A percentile compares a stretch with the other conserved stretches of the same genome.
Evolutionary conservation across 2,329 filamentous ascomycete species (phyloP).

Genomic region (Nemania diffusa): DNA sequence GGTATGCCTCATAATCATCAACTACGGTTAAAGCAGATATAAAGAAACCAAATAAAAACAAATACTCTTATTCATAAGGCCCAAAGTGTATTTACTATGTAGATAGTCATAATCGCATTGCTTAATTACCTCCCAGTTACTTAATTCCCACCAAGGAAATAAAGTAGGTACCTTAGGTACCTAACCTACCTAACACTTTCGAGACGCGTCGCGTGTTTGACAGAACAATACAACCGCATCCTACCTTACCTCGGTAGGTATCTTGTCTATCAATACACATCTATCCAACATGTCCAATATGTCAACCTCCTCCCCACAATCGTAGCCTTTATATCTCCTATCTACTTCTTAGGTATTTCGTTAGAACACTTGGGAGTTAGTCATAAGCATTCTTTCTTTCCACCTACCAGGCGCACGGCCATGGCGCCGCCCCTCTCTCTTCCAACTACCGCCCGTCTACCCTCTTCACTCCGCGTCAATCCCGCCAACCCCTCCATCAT

Average conservation of each 20-base stretch:
- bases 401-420: conserved; percentile 6
- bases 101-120: too few species aligned
- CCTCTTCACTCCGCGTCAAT: conserved; percentile 75
- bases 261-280: background rate
- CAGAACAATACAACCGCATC: background rate
- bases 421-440: conserved; percentile 69
- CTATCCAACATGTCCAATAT: background rate
- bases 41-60: too few species aligned
- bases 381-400: background rate
- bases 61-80: too few species aligned
- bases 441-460: conserved; percentile 76
- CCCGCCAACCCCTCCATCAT: conserved; percentile 71
- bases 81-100: too few species aligned
- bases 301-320: background rate
- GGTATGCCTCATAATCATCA: too few species aligned
- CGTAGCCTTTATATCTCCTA: background rate
- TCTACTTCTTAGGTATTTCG: background rate
- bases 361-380: background rate
- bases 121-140: background rate
- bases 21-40: too few species aligned
- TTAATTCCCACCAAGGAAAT: background rate
- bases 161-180: background rate
- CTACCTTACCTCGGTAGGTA: background rate
- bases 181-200: background rate
- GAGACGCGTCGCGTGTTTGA: conserved; percentile 26